A percentile compares a stretch with the other conserved stretches of the same genome.
Evolutionary conservation across 441 rosid genomes (phyloP).

Genomic region (Dalechampia spathulata): DNA sequence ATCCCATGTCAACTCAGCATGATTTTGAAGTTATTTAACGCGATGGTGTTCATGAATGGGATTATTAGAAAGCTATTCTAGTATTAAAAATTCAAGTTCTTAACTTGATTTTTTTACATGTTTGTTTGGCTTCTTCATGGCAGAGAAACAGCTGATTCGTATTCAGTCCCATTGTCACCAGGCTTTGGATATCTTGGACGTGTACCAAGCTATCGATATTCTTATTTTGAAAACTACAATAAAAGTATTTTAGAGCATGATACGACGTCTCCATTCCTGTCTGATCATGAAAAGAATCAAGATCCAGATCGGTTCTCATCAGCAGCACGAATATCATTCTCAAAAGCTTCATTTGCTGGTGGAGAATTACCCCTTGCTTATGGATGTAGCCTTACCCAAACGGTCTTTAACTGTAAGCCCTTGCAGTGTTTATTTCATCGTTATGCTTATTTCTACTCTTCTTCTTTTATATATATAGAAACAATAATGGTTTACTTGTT

Average conservation of each 20-base stretch:
- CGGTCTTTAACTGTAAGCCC: slow-evolving; percentile 69
- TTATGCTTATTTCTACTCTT: no score
- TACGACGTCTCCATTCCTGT: slow-evolving; percentile 42
- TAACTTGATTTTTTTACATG: no score
- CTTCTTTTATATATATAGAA: no score
- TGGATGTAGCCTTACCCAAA: slow-evolving; percentile 80
- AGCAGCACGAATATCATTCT: slow-evolving; percentile 42
- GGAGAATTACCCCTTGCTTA: slow-evolving; percentile 51
- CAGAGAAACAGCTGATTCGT: slow-evolving; percentile 4
- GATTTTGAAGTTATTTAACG: no score
- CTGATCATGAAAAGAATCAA: slow-evolving; percentile 25
- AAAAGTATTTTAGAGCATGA: slow-evolving; percentile 46
- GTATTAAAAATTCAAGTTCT: not conserved
- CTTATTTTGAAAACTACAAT: slow-evolving; percentile 21
- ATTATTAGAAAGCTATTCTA: not conserved
- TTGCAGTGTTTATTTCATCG: no score
- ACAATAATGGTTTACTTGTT: no score
- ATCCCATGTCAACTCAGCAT: no score
- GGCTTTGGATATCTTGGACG: slow-evolving; percentile 37
- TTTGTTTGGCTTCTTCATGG: not conserved
- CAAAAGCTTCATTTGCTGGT: slow-evolving; percentile 50
- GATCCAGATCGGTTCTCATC: slow-evolving; percentile 42
- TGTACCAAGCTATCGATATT: slow-evolving; percentile 28
- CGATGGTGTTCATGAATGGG: no score
- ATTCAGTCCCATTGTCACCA: slow-evolving; percentile 61